Evolutionary conservation across 2,329 filamentous ascomycete species (phyloP), one percentile per base, ranked within the genome.

Genomic region (Spiromastix sp.): DNA sequence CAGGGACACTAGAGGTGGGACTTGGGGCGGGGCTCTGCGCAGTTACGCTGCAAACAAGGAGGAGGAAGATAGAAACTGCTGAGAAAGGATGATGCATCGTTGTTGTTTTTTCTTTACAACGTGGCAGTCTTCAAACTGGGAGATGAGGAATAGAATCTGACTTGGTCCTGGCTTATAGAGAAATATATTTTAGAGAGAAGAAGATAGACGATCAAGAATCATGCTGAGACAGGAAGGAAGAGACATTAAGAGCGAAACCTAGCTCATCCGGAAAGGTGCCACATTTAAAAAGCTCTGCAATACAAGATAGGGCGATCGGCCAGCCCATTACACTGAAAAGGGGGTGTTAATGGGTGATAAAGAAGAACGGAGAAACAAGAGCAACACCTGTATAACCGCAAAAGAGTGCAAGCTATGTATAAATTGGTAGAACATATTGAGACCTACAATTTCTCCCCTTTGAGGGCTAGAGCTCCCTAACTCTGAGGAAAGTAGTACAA

Each of bases 51-150:
- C 38, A 31, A 13, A 36, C 42, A 13, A 43, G 39, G 26, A 38
- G 37, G 17, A 44, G 27, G 38, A 40, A 22, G 37, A 40, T 35
- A 30, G 28, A 21, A 35, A 40, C 13, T 26, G 39, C 32, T 9
- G 13, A 4, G 27, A 29, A 29, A 12, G 27, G 27, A 29, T n/a
- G 9, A 29, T 3, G 21, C 21, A 24, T n/a, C 7, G 21, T n/a
- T 24, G 21, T 24, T 7, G 21, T 24, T 24, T 24, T n/a, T 24
- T 24, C n/a, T 7, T 7, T 24, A 7, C 21, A 7, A 24, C n/a
- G 21, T 24, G 7, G 7, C 21, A 7, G 7, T 24, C 21, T 24
- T 24, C 21, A 24, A 24, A n/a, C 21, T n/a, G 21, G n/a, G 21
- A 24, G n/a, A 24, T 7, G n/a, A 24, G 21, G 7, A n/a, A n/a